These are phyloP conservation scores for Boletus albobrunnescens DNA, from an alignment of 1,284 basidiomycete genomes.

Conservation along the genomic window DNA sequence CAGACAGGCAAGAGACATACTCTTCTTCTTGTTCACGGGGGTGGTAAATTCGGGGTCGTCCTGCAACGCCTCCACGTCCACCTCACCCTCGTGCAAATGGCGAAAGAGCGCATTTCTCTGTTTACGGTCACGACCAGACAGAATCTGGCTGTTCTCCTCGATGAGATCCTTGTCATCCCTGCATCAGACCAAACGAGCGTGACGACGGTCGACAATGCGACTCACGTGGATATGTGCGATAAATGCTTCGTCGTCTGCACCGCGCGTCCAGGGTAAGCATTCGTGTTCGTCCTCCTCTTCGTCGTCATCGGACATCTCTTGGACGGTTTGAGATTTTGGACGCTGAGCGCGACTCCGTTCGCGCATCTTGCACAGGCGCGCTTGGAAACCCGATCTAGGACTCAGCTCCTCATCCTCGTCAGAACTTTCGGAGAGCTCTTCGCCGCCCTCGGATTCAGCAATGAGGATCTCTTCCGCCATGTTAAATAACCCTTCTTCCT, in stretches of 20 bases:
- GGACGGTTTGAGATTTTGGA: neutral
- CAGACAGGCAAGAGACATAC: constrained; percentile 22
- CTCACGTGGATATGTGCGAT: constrained; percentile 60
- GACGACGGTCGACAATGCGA: constrained; percentile 2
- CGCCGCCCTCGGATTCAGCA: constrained; percentile 27
- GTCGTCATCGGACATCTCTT: constrained; percentile 32
- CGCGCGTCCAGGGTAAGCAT: constrained; percentile 40
- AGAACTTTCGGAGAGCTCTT: constrained; percentile 32
- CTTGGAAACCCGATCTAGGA: constrained; percentile 51
- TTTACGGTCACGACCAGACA: constrained; percentile 44
- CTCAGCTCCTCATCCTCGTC: constrained; percentile 34
- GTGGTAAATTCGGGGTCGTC: constrained; percentile 31
- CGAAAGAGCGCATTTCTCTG: constrained; percentile 58
- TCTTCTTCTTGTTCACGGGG: constrained; percentile 24
- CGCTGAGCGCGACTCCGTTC: constrained; percentile 32
- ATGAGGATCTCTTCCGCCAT: constrained; percentile 23
- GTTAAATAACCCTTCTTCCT: constrained; percentile 19
- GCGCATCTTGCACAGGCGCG: constrained; percentile 45
- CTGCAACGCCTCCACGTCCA: constrained; percentile 39
- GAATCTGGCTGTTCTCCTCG: constrained; percentile 41
- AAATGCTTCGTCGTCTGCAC: constrained; percentile 62
- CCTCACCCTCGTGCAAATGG: constrained; percentile 59
- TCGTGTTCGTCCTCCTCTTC: constrained; percentile 19
- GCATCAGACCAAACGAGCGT: constrained; percentile 1
- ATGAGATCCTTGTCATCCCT: constrained; percentile 38